Percentiles rank a stretch among this genome's conserved stretches.
Evolutionary conservation across 2,329 filamentous ascomycete genomes (phyloP).

Genomic region (Fusarium musae): DNA sequence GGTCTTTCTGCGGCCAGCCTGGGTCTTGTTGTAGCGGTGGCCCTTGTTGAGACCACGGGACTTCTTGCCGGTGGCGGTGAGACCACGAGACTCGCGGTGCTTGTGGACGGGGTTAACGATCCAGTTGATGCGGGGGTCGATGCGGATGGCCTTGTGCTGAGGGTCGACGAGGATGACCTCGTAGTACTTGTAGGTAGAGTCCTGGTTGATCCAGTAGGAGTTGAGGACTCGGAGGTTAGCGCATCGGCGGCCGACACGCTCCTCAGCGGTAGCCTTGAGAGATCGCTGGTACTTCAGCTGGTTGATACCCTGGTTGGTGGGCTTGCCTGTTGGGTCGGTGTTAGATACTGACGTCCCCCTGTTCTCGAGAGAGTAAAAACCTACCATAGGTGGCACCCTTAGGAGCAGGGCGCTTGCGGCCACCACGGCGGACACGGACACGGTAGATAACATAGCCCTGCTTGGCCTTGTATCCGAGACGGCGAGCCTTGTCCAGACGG

Average conservation of each 20-base stretch:
- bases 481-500: conserved; percentile 99
- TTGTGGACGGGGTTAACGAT: conserved; percentile 99
- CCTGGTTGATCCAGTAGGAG: conserved; percentile 99
- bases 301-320: conserved; percentile 99
- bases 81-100: conserved; percentile 98
- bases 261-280: conserved; percentile 96
- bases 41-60: conserved; percentile 99
- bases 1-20: conserved; percentile 97
- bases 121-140: conserved; percentile 99
- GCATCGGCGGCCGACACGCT: conserved; percentile 99
- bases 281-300: conserved; percentile 99
- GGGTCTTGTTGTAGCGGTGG: conserved; percentile 99
- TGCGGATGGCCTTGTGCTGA: conserved; percentile 99
- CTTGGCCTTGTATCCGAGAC: conserved; percentile 99
- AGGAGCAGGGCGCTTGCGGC: conserved; percentile 93
- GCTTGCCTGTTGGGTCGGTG: conserved; percentile 78
- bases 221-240: conserved; percentile 99
- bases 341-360: conserved; percentile 32
- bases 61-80: conserved; percentile 99
- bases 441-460: conserved; percentile 99
- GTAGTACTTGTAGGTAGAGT: conserved; percentile 99
- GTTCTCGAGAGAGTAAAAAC: conserved; percentile 48
- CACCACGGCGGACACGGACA: conserved; percentile 96
- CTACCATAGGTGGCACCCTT: conserved; percentile 99
- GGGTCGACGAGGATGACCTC: conserved; percentile 99